Evolutionary conservation across 805 yeast species (phyloP).

Genomic region (Yamadazyma olivae): DNA sequence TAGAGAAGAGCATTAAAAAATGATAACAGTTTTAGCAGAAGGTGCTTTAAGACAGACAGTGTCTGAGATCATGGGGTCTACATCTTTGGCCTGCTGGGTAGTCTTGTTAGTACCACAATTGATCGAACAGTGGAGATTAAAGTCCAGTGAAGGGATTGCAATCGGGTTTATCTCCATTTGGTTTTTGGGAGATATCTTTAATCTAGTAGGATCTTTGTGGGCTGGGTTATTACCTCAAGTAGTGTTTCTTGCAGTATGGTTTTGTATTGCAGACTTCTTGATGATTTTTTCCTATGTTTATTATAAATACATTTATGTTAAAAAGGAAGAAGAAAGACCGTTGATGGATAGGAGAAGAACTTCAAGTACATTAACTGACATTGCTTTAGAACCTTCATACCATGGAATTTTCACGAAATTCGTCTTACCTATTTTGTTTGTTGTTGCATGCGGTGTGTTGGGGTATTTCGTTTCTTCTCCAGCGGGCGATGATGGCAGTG

Average conservation of each 20-base stretch:
- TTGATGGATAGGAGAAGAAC: conserved; percentile 41
- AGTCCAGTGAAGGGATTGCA: conserved; percentile 75
- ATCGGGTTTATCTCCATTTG: conserved; percentile 64
- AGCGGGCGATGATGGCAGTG: conserved; percentile 14
- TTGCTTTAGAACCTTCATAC: conserved; percentile 45
- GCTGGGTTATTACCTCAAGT: conserved; percentile 70
- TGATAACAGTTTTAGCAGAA: too few relatives aligned
- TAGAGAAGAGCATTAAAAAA: too few relatives aligned
- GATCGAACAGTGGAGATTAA: conserved; percentile 74
- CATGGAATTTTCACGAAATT: conserved; percentile 49
- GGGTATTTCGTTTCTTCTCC: conserved; percentile 52
- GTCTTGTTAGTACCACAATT: conserved; percentile 74
- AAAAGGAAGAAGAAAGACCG: conserved; percentile 24
- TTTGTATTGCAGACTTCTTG: conserved; percentile 64
- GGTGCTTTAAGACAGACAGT: too few relatives aligned
- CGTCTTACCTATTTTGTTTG: conserved; percentile 59
- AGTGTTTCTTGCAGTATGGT: conserved; percentile 70
- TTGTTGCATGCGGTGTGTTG: conserved; percentile 56
- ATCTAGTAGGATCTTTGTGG: conserved; percentile 66
- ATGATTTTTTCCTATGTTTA: conserved; percentile 58
- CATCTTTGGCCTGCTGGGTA: conserved; percentile 76
- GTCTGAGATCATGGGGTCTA: conserved; percentile 67
- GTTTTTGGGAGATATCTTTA: conserved; percentile 70
- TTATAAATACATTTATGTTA: conserved; percentile 42
- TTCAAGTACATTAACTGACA: conserved; percentile 50